Evolutionary conservation across 352 stramenopile species (phyloP).

Genomic region (Peronospora farinosa): DNA sequence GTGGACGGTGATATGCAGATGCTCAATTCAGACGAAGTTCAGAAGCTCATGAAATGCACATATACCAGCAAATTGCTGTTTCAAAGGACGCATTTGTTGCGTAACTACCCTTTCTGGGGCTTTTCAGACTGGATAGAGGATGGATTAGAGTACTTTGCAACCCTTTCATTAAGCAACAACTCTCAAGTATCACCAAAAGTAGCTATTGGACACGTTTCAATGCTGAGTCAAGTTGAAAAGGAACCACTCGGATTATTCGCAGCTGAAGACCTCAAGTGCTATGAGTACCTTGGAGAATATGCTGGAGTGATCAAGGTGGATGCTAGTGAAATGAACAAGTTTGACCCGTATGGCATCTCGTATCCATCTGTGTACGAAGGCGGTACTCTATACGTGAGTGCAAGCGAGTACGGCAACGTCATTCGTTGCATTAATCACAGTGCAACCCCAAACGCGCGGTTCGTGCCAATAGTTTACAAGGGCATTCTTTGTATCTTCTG

Average conservation of each 20-base stretch:
- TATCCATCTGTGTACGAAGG: too few species aligned
- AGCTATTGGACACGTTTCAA: constrained; percentile 38
- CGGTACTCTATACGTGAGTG: constrained; percentile 61
- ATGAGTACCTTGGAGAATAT: constrained; percentile 39
- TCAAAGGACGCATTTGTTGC: constrained; percentile 51
- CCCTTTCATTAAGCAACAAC: too few species aligned
- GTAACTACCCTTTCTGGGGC: constrained; percentile 48
- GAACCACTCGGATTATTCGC: constrained; percentile 48
- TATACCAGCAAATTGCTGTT: constrained; percentile 74
- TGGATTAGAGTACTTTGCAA: too few species aligned
- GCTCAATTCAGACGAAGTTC: constrained; percentile 38
- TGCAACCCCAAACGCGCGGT: too few species aligned
- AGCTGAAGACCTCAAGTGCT: constrained; percentile 32
- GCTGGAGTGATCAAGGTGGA: constrained; percentile 56
- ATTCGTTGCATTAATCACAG: constrained; percentile 64
- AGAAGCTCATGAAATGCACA: constrained; percentile 63
- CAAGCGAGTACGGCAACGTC: constrained; percentile 63
- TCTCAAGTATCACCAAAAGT: too few species aligned
- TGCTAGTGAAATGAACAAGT: not conserved
- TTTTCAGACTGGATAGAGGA: constrained; percentile 27
- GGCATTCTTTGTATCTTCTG: constrained; percentile 75
- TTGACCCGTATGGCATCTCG: constrained; percentile 58
- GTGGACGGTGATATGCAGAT: constrained; percentile 17
- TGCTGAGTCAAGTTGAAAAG: constrained; percentile 29
- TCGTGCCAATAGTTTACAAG: constrained; percentile 47